phyloP scores from a whole-genome alignment of 2,329 filamentous ascomycete species.

The Myriosclerotinia scirpicola region DNA sequence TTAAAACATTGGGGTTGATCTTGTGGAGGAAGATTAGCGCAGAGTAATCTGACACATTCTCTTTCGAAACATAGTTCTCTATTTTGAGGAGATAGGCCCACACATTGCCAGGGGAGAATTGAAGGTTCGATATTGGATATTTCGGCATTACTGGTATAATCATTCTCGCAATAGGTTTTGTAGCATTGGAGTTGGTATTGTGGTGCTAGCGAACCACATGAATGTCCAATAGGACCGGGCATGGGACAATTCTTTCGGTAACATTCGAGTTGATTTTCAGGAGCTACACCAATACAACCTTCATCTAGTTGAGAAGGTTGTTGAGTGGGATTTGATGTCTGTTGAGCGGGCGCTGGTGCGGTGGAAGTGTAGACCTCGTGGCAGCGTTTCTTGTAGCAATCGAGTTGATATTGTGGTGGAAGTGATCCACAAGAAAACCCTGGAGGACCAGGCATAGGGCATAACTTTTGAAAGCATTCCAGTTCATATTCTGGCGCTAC shows the following conservation, averaged over 20 bases:
- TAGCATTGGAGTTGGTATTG: not conserved
- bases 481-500: not conserved
- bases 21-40: not conserved
- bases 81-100: not conserved
- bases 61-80: not conserved
- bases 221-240: not conserved
- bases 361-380: not conserved
- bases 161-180: not conserved
- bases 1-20: not conserved
- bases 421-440: slow-evolving; percentile 5
- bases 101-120: not conserved
- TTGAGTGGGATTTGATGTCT: not conserved
- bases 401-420: not conserved
- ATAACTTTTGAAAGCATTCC: not conserved
- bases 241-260: not conserved
- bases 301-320: not conserved
- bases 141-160: too few species aligned
- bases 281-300: not conserved
- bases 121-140: too few species aligned
- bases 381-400: slow-evolving; percentile 1
- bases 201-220: not conserved
- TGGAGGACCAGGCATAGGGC: not conserved
- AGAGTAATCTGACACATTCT: not conserved
- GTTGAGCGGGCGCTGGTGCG: not conserved
- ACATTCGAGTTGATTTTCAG: not conserved